These are phyloP conservation scores for Rubia yunnanensis DNA, from an alignment of 257 asterid species.

Conservation along the genomic window DNA sequence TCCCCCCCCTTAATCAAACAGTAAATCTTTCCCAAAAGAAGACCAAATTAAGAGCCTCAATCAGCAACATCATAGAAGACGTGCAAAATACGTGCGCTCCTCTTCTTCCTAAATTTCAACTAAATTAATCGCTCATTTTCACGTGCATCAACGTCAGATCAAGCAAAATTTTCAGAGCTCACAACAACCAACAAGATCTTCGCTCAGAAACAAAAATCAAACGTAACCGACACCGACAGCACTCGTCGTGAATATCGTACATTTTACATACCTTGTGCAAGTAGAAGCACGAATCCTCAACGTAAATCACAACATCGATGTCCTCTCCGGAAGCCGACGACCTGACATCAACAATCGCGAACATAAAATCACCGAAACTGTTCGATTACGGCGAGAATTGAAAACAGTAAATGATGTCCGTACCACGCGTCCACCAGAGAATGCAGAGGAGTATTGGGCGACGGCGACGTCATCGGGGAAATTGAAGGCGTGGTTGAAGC, in stretches of 20 bases:
- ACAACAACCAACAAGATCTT: neutral
- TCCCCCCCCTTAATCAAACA: too few species aligned
- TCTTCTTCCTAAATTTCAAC: neutral
- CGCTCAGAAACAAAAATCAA: neutral
- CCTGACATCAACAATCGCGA: slow-evolving; percentile 18
- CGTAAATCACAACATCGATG: slow-evolving; percentile 58
- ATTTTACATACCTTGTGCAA: slow-evolving; percentile 48
- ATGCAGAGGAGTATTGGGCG: slow-evolving; percentile 32
- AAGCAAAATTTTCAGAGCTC: neutral
- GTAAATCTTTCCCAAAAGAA: too few species aligned
- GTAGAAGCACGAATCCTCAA: slow-evolving; percentile 43
- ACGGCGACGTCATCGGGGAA: slow-evolving; percentile 29
- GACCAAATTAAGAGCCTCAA: too few species aligned
- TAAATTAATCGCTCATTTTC: neutral
- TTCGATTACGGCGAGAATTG: neutral
- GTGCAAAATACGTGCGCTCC: neutral
- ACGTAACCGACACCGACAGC: neutral
- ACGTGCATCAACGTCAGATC: neutral
- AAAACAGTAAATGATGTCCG: neutral
- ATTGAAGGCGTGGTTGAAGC: slow-evolving; percentile 28
- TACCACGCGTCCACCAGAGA: slow-evolving; percentile 29
- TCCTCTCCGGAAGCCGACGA: slow-evolving; percentile 27
- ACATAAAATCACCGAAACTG: neutral
- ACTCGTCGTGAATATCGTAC: neutral
- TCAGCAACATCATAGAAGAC: neutral